Evolutionary conservation across 1,284 basidiomycete genomes (phyloP), one percentile per base, ranked within the genome.

Genomic region (Leccinum fuscescens): DNA sequence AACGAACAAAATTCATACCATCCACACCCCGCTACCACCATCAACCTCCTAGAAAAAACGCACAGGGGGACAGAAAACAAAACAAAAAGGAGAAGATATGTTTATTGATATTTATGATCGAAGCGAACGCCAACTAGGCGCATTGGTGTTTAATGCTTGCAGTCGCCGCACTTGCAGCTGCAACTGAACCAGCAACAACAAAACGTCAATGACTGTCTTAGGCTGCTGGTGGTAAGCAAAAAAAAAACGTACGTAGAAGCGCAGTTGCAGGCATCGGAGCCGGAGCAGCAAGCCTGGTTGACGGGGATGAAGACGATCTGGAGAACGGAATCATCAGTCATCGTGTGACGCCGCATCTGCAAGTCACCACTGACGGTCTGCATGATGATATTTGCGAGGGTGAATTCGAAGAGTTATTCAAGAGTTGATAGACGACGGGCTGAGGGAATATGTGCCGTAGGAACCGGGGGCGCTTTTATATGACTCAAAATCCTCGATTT

Each of bases 231-330:
- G 24, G 54, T 3, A 1, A 12, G 4, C 4, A 7, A 20, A 20
- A 20, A 27, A 37, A 31, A 4, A 54, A 7, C 64, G 0, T 61
- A 69, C 68, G 11, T 44, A 1, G 68, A 37, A 7, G 20, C 4
- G 58, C 67, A 69, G 29, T 6, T 44, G 60, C 69, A 70, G 4
- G 31, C 1, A 0, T 50, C 11, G 15, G 42, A 5, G 58, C 46
- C 31, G 27, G 54, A 14, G 62, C 69, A 71, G 68, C 66, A 69
- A 27, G 69, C 61, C n/a, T 71, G 48, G 59, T 69, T 72, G 7
- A 70, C 65, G 27, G 62, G 68, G 61, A 67, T 61, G 48, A 68
- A 58, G 55, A 15, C 60, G 58, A 63, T 31, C 67, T 69, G 11
- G 54, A 49, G 3, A 51, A 22, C n/a, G 8, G 11, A 3, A 15